Evolutionary conservation across 78 protist species (phyloP).

Genomic region (Dictyostelium purpureum): DNA sequence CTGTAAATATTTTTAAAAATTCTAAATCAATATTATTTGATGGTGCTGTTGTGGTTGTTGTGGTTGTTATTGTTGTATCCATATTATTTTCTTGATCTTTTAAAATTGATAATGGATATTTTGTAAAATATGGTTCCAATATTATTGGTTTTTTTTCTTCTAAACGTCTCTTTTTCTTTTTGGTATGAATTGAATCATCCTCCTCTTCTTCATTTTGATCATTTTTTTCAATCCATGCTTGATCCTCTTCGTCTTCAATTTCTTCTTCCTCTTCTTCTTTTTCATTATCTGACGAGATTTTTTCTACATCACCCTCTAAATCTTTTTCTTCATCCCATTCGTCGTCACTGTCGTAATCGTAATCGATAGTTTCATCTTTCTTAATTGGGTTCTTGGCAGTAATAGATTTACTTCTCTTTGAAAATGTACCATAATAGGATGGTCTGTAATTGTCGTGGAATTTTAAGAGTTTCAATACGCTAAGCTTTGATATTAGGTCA

Average conservation of each 20-base stretch:
- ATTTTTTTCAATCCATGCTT: conserved; percentile 35
- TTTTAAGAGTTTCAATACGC: conserved; percentile 20
- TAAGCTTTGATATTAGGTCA: not conserved
- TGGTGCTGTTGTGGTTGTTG: not conserved
- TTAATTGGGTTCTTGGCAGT: conserved; percentile 35
- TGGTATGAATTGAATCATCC: not conserved
- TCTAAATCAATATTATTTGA: not conserved
- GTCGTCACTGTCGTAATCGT: conserved; percentile 49
- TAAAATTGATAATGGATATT: not conserved
- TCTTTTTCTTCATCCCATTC: conserved; percentile 70
- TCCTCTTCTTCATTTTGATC: not conserved
- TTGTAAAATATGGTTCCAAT: not conserved
- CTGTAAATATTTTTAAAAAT: conserved; percentile 28
- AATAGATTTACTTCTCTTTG: not conserved
- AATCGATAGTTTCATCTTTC: conserved; percentile 28
- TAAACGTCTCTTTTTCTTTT: conserved; percentile 22
- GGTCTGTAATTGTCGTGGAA: conserved; percentile 64
- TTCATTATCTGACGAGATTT: conserved; percentile 18
- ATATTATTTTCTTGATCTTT: not conserved
- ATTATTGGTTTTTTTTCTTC: conserved; percentile 38
- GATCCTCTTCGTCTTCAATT: conserved; percentile 33
- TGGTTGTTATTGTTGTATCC: not conserved
- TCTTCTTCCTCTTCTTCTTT: conserved; percentile 36
- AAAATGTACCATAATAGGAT: conserved; percentile 43
- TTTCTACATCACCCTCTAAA: conserved; percentile 11